These are phyloP conservation scores for Lobosporangium transversale DNA, from an alignment of 192 early-diverging fungal genomes.

Conservation along the genomic window DNA sequence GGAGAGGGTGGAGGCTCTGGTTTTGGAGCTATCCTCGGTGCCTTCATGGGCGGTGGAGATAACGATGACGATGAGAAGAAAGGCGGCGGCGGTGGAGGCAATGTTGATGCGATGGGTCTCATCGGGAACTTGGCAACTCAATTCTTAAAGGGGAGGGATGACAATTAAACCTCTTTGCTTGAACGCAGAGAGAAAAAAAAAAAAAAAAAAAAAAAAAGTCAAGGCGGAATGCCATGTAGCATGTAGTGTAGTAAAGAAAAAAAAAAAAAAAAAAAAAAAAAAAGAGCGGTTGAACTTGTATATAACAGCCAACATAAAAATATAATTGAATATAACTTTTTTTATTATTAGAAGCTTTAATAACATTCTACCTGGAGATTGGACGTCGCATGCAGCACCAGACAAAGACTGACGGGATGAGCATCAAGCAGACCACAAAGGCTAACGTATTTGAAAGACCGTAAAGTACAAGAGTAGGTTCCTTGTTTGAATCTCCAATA, in stretches of 20 bases:
- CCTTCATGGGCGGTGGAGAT: constrained; percentile 7
- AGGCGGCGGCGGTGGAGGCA: neutral
- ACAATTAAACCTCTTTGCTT: no score
- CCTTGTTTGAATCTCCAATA: neutral
- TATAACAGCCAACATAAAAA: neutral
- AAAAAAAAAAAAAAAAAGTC: constrained; percentile 2
- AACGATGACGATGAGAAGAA: neutral
- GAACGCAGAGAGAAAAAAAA: neutral
- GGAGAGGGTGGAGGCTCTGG: constrained; percentile 11
- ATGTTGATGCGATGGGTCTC: neutral
- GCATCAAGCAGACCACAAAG: constrained; percentile 21
- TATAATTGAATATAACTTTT: neutral
- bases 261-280: constrained; percentile 11
- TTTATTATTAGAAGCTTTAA: no score
- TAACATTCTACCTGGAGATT: neutral
- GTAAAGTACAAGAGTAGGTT: constrained; percentile 4
- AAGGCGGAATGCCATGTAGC: no score
- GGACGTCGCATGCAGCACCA: constrained; percentile 39
- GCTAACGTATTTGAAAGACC: constrained; percentile 5
- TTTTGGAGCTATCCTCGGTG: constrained; percentile 24
- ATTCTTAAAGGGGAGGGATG: constrained; percentile 22
- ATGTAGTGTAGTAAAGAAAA: neutral
- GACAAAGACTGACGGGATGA: constrained; percentile 41
- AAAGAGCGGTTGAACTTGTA: constrained; percentile 2
- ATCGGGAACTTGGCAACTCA: constrained; percentile 14